Evolutionary conservation across 441 rosid species (phyloP).

Genomic region (Populus tomentosa): DNA sequence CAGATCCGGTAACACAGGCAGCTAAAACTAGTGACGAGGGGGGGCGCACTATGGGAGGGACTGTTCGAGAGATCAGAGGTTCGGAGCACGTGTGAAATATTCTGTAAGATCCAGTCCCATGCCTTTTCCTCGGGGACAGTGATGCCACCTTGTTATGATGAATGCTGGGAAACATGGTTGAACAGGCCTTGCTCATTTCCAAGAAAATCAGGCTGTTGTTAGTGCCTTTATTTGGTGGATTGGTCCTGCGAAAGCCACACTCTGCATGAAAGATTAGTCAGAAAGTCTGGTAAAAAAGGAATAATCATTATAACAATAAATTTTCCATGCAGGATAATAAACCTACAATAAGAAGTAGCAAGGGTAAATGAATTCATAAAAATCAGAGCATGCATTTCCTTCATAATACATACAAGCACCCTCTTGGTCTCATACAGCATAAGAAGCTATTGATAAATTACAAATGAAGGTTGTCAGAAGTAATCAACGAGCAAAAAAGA

Average conservation of each 20-base stretch:
- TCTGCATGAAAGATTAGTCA: conserved; percentile 15
- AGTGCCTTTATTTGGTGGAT: conserved; percentile 16
- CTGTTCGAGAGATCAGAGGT: conserved; percentile 25
- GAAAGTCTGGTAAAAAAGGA: neutral
- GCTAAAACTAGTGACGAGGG: conserved; percentile 41
- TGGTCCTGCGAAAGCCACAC: conserved; percentile 22
- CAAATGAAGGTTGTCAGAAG: neutral
- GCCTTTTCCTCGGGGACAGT: conserved; percentile 22
- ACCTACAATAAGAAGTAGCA: neutral
- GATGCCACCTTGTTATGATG: conserved; percentile 21
- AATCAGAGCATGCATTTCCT: neutral
- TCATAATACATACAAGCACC: neutral
- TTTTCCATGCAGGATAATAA: neutral
- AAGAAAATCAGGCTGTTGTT: conserved; percentile 15
- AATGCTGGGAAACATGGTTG: conserved; percentile 31
- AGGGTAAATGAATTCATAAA: neutral
- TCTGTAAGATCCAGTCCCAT: conserved; percentile 22
- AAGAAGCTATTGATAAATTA: neutral
- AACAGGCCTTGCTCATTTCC: conserved; percentile 41
- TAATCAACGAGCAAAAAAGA: neutral
- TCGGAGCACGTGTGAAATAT: conserved; percentile 31
- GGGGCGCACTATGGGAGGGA: conserved; percentile 28
- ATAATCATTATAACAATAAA: neutral
- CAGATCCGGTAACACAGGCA: conserved; percentile 42
- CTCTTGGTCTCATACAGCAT: neutral